phyloP scores from a whole-genome alignment of 495 filamentous ascomycete species.

The Penicillium goetzii region DNA sequence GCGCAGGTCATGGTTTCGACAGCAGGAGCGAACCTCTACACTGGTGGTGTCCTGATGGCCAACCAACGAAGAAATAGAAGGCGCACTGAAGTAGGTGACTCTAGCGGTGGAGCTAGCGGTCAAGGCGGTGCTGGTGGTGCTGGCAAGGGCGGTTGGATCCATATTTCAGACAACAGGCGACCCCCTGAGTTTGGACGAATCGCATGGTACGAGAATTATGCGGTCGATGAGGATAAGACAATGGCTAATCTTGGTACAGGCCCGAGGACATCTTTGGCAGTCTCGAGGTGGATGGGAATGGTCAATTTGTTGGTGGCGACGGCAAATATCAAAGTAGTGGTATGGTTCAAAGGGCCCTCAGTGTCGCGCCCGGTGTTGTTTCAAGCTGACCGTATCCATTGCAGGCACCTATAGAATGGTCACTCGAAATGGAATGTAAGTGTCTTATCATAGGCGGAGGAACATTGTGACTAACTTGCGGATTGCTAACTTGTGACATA shows the following conservation, averaged over 20 bases:
- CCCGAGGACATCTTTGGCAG: conserved; percentile 94
- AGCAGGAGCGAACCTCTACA: conserved; percentile 70
- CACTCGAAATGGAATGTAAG: conserved; percentile 66
- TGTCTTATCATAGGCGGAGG: conserved; percentile 7
- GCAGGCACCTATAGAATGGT: conserved; percentile 57
- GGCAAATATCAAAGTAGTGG: conserved; percentile 65
- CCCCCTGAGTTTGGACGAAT: conserved; percentile 91
- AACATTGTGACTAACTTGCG: neutral
- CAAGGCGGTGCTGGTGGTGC: conserved; percentile 85
- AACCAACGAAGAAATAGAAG: conserved; percentile 40
- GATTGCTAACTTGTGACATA: conserved; percentile 31
- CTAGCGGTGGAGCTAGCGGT: conserved; percentile 74
- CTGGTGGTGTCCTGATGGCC: conserved; percentile 66
- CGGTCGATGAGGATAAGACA: neutral
- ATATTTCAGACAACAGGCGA: conserved; percentile 80
- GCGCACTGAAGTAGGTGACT: conserved; percentile 54
- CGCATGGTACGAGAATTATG: conserved; percentile 58
- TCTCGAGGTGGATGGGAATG: conserved; percentile 77
- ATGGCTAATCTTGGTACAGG: conserved; percentile 37
- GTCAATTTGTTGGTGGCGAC: conserved; percentile 65
- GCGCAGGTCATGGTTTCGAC: conserved; percentile 80
- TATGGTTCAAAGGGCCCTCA: conserved; percentile 26
- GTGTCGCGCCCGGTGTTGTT: neutral
- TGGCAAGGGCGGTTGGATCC: conserved; percentile 84
- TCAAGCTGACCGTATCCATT: conserved; percentile 15